phyloP scores from a whole-genome alignment of 805 yeast genomes.

The Candida vartiovaarae region DNA sequence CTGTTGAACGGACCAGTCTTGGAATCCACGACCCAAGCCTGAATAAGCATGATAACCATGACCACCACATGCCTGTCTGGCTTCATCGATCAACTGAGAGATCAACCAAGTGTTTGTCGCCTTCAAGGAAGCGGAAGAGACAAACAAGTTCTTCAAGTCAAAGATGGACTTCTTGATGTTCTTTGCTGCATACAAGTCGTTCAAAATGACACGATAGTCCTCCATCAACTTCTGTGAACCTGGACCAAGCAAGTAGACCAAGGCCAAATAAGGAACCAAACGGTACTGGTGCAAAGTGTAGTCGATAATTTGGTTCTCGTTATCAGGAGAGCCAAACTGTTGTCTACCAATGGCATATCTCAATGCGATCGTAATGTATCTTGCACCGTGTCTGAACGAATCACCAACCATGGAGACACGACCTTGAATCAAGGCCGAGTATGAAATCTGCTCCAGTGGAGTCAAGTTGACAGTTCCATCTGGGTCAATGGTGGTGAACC shows the following conservation, averaged over 20 bases:
- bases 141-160: conserved; percentile 69
- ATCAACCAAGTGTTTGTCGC: conserved; percentile 87
- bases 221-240: conserved; percentile 57
- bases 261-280: conserved; percentile 76
- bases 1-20: conserved; percentile 96
- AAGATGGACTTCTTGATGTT: conserved; percentile 46
- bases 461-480: conserved; percentile 65
- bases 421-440: conserved; percentile 82
- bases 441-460: conserved; percentile 82
- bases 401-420: conserved; percentile 88
- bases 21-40: conserved; percentile 82
- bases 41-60: conserved; percentile 93
- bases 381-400: conserved; percentile 72
- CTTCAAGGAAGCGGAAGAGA: conserved; percentile 80
- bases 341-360: conserved; percentile 55
- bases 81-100: conserved; percentile 74
- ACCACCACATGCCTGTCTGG: conserved; percentile 94
- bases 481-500: conserved; percentile 64
- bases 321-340: conserved; percentile 57
- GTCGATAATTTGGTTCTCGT: conserved; percentile 71
- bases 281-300: conserved; percentile 88
- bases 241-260: conserved; percentile 68
- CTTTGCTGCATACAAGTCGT: conserved; percentile 42
- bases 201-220: conserved; percentile 43
- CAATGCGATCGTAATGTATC: conserved; percentile 76